Evolutionary conservation across 345 rosid genomes (phyloP), one percentile per base, ranked within the genome.

Genomic region (Eucalyptus shirleyi): DNA sequence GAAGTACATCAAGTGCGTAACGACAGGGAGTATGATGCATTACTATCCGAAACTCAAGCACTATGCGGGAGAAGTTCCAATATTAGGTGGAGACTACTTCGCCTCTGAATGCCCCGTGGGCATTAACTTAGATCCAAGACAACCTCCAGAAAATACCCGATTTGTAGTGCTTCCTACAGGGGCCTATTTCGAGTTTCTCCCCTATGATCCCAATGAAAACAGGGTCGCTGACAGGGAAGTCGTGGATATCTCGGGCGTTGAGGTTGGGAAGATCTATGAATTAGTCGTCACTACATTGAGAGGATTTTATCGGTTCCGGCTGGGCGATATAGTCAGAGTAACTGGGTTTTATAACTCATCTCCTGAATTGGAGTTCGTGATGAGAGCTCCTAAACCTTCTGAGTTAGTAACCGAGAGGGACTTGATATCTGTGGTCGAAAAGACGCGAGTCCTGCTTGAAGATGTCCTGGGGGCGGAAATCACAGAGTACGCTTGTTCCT

Each of bases 11-110:
- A 93, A 83, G 93, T 92, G 95, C 88, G 90, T 94, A 72, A 88
- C 94, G 8, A 92, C 95, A 4, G 96, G 95, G 80, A 95, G 91
- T 87, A 95, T 93, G 95, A 91, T 88, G 91, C 95, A 93, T 77
- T 92, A 93, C 89, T 90, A 91, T 89, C 59, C 90, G 3, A 93
- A 91, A 90, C 94, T 94, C 37, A 93, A 91, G 91, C 44, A 50
- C 86, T 92, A 90, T 87, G 94, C 94, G 65, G 94, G 94, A 28
- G 90, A 92, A 40, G 90, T 93, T 37, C 91, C 92, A 24, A 51
- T 93, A 72, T 80, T 93, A 83, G 94, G 94, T 86, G 96, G 94
- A 86, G 93, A 93, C 90, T 94, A 93, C 89, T 91, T 92, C 86
- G 87, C 96, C 32, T 94, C 96, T 40, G 95, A 93, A 89, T 93